Conservation (phyloP, 75 land plant species). For the Selaginella tamariscina region DNA sequence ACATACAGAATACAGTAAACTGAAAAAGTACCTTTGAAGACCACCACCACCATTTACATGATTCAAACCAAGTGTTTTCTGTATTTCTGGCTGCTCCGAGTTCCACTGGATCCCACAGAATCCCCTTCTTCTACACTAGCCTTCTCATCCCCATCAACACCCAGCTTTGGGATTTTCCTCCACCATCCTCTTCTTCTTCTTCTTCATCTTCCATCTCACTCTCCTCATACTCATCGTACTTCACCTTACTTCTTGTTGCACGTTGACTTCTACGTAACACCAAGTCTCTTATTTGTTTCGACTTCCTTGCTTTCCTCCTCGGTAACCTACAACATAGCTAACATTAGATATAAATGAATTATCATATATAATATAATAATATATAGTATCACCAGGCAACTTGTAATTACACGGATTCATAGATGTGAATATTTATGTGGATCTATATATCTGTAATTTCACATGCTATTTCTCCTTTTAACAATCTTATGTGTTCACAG, state of each 20-base stretch:
- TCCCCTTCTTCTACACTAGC: neutral
- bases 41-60: neutral
- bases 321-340: neutral
- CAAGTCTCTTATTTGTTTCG: conserved; percentile 13
- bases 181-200: neutral
- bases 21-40: no score
- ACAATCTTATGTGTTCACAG: no score
- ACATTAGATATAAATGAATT: no score
- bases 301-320: neutral
- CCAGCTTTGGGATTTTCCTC: neutral
- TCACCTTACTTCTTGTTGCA: conserved; percentile 41
- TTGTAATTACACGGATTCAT: no score
- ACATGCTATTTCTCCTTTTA: neutral
- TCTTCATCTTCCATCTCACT: conserved; percentile 57
- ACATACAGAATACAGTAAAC: no score
- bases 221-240: conserved; percentile 50
- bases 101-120: neutral
- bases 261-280: conserved; percentile 76
- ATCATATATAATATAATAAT: no score
- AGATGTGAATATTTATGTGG: no score
- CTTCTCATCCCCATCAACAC: neutral
- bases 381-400: no score
- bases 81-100: neutral
- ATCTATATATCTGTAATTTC: no score
- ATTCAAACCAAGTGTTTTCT: neutral